Conservation (phyloP, 352 stramenopile species). For the Ophiocytium majus region DNA sequence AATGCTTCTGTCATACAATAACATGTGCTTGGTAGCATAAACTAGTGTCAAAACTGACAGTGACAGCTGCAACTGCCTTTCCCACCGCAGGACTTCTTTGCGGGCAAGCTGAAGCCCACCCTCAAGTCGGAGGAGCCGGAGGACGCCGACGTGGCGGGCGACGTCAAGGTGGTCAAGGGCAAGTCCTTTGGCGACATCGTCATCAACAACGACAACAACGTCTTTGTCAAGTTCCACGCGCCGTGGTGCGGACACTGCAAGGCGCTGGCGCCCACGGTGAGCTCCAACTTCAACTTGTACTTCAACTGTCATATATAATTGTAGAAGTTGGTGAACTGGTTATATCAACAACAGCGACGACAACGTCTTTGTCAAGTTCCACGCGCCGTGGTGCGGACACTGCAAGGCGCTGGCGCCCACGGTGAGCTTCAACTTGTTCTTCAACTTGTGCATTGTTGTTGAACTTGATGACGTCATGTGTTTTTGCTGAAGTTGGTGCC, state of each 20-base stretch:
- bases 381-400: slow-evolving; percentile 63
- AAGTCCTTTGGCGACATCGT: slow-evolving; percentile 83
- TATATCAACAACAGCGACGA: slow-evolving; percentile 62
- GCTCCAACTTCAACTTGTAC: slow-evolving; percentile 24
- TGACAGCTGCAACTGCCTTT: too few relatives aligned
- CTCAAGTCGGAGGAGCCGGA: slow-evolving; percentile 83
- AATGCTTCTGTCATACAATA: too few relatives aligned
- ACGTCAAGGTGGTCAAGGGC: slow-evolving; percentile 82
- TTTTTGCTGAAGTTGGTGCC: background rate
- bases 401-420: slow-evolving; percentile 77
- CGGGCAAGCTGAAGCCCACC: slow-evolving; percentile 72
- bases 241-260: slow-evolving; percentile 67
- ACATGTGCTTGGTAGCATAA: too few relatives aligned
- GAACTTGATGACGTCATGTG: too few relatives aligned
- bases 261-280: slow-evolving; percentile 74
- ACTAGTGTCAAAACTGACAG: too few relatives aligned
- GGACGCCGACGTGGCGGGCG: slow-evolving; percentile 73
- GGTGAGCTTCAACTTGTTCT: slow-evolving; percentile 58
- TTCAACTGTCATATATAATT: background rate
- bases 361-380: slow-evolving; percentile 60
- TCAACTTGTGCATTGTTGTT: background rate
- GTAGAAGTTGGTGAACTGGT: background rate
- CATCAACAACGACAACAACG: slow-evolving; percentile 63
- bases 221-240: slow-evolving; percentile 62
- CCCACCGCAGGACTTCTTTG: slow-evolving; percentile 60